Evolutionary conservation across 805 yeast species (phyloP).

Genomic region (Wickerhamiella nectarea): DNA sequence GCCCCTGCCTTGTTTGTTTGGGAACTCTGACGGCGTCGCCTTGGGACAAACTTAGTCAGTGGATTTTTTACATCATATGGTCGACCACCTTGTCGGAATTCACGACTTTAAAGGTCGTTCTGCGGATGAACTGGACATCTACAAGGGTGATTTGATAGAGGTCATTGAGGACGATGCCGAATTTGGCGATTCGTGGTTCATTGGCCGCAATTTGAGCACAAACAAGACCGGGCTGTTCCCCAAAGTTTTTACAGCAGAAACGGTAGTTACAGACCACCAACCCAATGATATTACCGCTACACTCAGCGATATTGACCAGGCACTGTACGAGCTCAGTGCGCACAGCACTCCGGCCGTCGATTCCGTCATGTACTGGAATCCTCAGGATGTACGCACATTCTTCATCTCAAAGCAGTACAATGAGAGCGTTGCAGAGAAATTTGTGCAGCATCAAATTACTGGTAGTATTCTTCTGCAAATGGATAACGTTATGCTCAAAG

Average conservation of each 20-base stretch:
- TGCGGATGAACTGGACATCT: conserved; percentile 76
- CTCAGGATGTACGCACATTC: conserved; percentile 70
- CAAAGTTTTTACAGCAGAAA: conserved; percentile 55
- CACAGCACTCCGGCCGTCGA: conserved; percentile 14
- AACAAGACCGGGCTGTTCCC: conserved; percentile 81
- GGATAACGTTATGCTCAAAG: conserved; percentile 77
- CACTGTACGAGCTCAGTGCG: conserved; percentile 24
- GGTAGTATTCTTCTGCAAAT: conserved; percentile 77
- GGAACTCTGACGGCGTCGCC: not conserved
- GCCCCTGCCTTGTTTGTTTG: too few species aligned
- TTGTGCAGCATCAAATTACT: conserved; percentile 75
- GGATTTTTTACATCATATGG: conserved; percentile 2
- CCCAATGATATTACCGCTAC: conserved; percentile 34
- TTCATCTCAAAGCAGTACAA: conserved; percentile 66
- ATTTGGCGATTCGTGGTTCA: conserved; percentile 94
- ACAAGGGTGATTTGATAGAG: conserved; percentile 73
- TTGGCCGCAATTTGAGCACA: conserved; percentile 47
- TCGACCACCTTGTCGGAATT: conserved; percentile 38
- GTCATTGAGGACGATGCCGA: conserved; percentile 87
- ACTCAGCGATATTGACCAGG: conserved; percentile 30
- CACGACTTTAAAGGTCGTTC: conserved; percentile 79
- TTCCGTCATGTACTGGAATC: conserved; percentile 48
- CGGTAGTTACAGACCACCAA: conserved; percentile 5
- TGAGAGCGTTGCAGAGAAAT: conserved; percentile 56
- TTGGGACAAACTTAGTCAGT: not conserved